Base-by-base conservation (phyloP, 371 early-diverging fungal genomes). In the Lichtheimia corymbifera region DNA sequence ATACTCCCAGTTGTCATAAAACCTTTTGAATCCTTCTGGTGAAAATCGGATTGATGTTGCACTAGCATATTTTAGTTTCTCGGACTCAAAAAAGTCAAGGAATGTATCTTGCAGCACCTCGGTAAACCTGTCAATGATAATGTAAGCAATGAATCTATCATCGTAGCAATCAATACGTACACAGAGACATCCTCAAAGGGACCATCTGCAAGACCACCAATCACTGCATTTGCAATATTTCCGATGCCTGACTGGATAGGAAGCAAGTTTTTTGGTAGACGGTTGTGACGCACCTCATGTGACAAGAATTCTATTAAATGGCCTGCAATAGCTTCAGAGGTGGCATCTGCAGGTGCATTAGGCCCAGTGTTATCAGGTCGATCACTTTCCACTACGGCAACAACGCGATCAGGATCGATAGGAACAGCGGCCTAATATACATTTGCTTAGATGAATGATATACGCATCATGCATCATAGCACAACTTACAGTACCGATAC, bases 31-130 rank as follows among this genome's bases (percentile, higher is more conserved):
- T 13, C 82, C 82, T 30, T 75, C 72, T 25, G 82, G 79, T 2
- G 82, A 82, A 72, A 82, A 82, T 30, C 77, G 74, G 27, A 82
- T 75, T 3, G 80, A 79, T 12, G 82, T 82, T n/a, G 82, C 77
- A 60, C 79, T 78, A 1, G 82, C 82, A 60, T 77, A 82, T 44
- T 72, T 70, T 44, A 82, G 70, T 54, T 79, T 77, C 5, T 74
- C 73, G 40, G 79, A 79, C 41, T 82, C 82, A 66, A 79, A 82
- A 59, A 74, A 82, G 30, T 82, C 82, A 42, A 82, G 66, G 60
- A 82, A 82, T 25, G 82, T 82, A 51, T 82, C 82, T 65, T 74
- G 75, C 41, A 76, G 68, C 17, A 79, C 80, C 65, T 79, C 80
- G 51, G 80, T 79, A 52, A 71, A 79, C 20, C 80, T 79, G 62